Base-by-base conservation (phyloP, 768 basidiomycete species). In the Exsudoporus frostii region DNA sequence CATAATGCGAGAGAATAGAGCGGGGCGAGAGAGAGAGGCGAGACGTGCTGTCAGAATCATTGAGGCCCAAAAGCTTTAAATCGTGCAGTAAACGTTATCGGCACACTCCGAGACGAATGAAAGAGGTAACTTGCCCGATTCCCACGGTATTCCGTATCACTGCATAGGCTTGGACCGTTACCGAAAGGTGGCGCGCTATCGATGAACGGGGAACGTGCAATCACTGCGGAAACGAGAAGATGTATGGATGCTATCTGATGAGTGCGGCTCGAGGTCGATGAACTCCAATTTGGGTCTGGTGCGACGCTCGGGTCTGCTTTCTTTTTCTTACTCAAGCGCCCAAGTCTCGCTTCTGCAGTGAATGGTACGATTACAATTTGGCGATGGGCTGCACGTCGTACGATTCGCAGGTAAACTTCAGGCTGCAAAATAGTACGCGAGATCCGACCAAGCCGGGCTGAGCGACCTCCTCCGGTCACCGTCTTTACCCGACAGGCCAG, bases 1-100 rank as follows among this genome's bases (percentile, higher is more conserved):
- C 84, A 85, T 85, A 44, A 77, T 60, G 62, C 82, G 80, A 43
- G 64, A 52, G 20, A 66, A 61, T 71, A 71, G 71, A 56, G 66
- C 67, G 74, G 66, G 76, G 59, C 69, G 69, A 53, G 68, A 66
- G 51, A 72, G 58, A 58, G 71, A 72, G 53, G 65, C 62, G 59
- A 78, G 66, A 59, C 74, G 76, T 34, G 74, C 69, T 62, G 63
- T 52, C 45, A 77, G 67, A 55, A 79, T 67, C 79, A 81, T 76
- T 1, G 71, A 38, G 10, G 24, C 45, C 24, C 20, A 32, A 45
- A 41, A 20, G 54, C 45, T 58, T 61, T 64, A 65, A 65, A 49
- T 43, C 43, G 48, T 46, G 38, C 42, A 53, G 49, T 27, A 43
- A 36, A 52, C 36, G 55, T 55, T 54, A 53, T 54, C 59, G 58